Base-by-base conservation (phyloP, 768 basidiomycete species). In the Amanita brunnescens region DNA sequence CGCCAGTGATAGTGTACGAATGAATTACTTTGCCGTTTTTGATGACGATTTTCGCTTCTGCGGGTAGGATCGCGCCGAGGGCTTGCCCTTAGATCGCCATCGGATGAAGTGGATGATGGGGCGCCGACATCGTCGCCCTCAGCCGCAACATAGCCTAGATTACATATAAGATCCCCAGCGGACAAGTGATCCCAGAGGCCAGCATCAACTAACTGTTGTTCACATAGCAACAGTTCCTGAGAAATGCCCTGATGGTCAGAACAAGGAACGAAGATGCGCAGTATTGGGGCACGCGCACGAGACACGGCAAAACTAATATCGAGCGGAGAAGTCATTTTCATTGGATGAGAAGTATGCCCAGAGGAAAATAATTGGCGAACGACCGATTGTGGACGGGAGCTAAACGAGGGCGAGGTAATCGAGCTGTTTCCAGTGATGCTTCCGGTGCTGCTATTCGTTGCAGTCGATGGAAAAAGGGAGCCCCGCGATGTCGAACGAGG, bases 171-270 rank as follows among this genome's bases (percentile, higher is more conserved):
- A 58, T 91, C 89, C 0, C 89, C 89, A 0, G 74, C 75, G 1
- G 83, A 87, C n/a, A 91, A 72, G 59, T 87, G 77, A 5, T 73
- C 66, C 87, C 87, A 90, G 5, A 91, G 73, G 0, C 79, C 85
- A 1, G 78, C 73, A 1, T 74, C 70, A n/a, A 78, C 67, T 4
- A 91, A 73, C 61, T 89, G 85, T 29, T 79, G 74, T 59, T 87
- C 83, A 61, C 87, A 90, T 9, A 69, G 68, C 8, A 72, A 60
- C 39, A 87, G 67, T 41, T 73, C 73, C 33, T 67, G 64, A 7
- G 64, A 65, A 35, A 60, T 62, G 16, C 68, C 70, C 34, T 77
- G 71, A 37, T 87, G 70, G 3, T 66, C 67, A 1, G 77, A 68
- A 56, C 84, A 88, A 1, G 88, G 88, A 21, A 86, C 80, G 55